Base-by-base conservation (phyloP, 2,329 filamentous ascomycete species). In the Neofusicoccum sp. region DNA sequence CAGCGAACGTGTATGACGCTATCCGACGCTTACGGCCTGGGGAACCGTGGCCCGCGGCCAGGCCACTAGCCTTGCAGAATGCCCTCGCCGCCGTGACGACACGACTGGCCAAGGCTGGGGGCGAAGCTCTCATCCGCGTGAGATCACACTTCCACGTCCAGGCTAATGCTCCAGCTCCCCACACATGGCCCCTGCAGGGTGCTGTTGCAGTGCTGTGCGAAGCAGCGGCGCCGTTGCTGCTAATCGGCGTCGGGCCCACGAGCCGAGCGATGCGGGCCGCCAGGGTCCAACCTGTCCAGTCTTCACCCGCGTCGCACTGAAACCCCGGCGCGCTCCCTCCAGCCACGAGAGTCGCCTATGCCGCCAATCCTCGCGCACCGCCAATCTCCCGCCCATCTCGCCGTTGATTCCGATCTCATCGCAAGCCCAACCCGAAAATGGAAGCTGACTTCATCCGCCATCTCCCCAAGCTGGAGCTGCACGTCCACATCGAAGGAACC, bases 401-500 rank as follows among this genome's bases (percentile, higher is more conserved):
- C 51, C 38, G 5, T 8, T 31, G 9, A 33, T 14, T 11, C 33
- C 51, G 28, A 56, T 33, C 24, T 24, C 26, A 6, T 9, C 5
- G 3, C 38, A n/a, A 7, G n/a, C 20, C n/a, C 4, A 4, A n/a
- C 43, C 36, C 4, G 20, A 24, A 16, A 4, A 56, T 56, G 51
- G 38, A 56, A 24, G 24, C 28, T 28, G 38, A 56, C 12, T 60
- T 60, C 28, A 38, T 64, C 16, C 36, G 11, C 34, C 53, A 64
- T 1, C 66, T 79, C 1, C 78, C 78, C 5, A 80, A 80, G 58
- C 73, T 79, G 26, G 78, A 80, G 63, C 75, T 80, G 6, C 78
- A 80, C 63, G 61, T 80, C 24, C 78, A 80, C 66, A 78, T 80
- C 53, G 79, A 80, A 69, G 78, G 78, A 6, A 79, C 75, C 1